A percentile compares a stretch with the other conserved stretches of the same genome.
phyloP scores from a whole-genome alignment of 257 asterid genomes.

The Solanum peruvianum region DNA sequence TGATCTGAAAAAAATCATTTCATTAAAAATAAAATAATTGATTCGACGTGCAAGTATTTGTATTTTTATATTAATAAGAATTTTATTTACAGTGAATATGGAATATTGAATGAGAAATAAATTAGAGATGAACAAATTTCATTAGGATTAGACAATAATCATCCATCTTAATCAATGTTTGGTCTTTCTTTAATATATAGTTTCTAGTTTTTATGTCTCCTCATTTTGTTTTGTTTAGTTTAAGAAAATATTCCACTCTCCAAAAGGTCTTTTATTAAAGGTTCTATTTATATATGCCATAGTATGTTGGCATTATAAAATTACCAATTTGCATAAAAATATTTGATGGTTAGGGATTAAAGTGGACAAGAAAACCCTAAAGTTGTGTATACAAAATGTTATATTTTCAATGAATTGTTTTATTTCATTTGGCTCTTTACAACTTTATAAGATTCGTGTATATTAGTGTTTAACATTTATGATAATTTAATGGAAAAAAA shows the following conservation, averaged over 20 bases:
- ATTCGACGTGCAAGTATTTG: not conserved
- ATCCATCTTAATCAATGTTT: not conserved
- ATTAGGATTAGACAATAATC: not conserved
- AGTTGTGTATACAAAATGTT: not conserved
- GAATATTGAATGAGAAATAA: no score
- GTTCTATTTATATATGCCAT: no score
- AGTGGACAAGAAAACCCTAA: not conserved
- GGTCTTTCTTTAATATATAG: not conserved
- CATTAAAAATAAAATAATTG: no score
- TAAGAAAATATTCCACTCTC: not conserved
- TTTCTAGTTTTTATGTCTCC: not conserved
- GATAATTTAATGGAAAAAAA: not conserved
- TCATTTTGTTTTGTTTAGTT: not conserved
- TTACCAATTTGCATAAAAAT: not conserved
- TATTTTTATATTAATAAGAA: not conserved
- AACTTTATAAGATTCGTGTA: not conserved
- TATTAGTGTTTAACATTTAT: not conserved
- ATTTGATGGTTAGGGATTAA: not conserved
- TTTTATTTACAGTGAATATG: no score
- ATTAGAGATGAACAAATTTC: not conserved
- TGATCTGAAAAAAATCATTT: no score
- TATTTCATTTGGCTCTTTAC: not conserved
- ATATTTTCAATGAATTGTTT: not conserved
- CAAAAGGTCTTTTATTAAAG: no score
- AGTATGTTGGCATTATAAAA: not conserved